Percentiles rank a stretch among this genome's conserved stretches.
These are phyloP conservation scores for Puccinia novopanici DNA, from an alignment of 1,284 basidiomycete genomes.

Conservation along the genomic window DNA sequence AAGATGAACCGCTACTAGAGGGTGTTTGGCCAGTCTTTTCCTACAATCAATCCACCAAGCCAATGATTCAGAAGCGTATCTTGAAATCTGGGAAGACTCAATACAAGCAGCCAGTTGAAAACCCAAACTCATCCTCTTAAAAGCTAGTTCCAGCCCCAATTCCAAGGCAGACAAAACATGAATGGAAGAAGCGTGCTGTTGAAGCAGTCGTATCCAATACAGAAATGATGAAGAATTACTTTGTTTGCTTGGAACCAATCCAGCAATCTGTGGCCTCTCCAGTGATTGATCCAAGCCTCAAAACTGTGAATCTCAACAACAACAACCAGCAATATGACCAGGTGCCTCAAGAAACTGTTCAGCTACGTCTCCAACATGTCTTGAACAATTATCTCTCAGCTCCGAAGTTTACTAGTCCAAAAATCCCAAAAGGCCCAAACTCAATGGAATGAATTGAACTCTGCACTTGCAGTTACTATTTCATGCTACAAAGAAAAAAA, in stretches of 20 bases:
- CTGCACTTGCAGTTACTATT: background rate
- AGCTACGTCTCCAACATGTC: background rate
- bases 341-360: background rate
- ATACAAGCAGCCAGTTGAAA: slow-evolving; percentile 1
- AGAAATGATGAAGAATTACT: background rate
- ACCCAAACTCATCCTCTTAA: background rate
- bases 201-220: background rate
- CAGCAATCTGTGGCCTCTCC: background rate
- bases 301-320: background rate
- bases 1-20: background rate
- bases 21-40: slow-evolving; percentile 3
- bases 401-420: too few relatives aligned
- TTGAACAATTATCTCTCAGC: background rate
- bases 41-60: background rate
- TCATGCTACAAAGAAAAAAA: too few relatives aligned
- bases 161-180: background rate
- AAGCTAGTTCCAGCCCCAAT: background rate
- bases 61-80: background rate
- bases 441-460: background rate
- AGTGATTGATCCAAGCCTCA: background rate
- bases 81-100: background rate
- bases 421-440: too few relatives aligned
- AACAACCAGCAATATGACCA: background rate
- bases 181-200: background rate
- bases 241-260: background rate